Percentiles rank a stretch among this genome's conserved stretches.
phyloP scores from a whole-genome alignment of 176 grass and related monocot species.

The Phoenix roebelenii region DNA sequence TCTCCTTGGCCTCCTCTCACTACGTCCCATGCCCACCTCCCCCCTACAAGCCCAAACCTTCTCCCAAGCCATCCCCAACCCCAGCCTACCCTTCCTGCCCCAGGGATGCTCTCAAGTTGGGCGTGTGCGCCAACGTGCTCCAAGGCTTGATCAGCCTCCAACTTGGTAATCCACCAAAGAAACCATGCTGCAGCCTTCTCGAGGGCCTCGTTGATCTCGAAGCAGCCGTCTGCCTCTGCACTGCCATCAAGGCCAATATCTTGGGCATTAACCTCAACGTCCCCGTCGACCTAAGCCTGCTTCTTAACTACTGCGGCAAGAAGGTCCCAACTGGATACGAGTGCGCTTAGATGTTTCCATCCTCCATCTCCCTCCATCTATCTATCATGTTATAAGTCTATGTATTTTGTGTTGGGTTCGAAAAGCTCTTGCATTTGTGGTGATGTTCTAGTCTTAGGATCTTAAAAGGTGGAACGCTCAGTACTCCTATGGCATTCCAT shows the following conservation, averaged over 20 bases:
- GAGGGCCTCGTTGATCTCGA: constrained; percentile 37
- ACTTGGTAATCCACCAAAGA: constrained; percentile 18
- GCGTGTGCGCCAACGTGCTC: constrained; percentile 43
- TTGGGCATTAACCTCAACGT: constrained; percentile 36
- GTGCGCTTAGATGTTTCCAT: constrained; percentile 18
- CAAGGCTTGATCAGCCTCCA: constrained; percentile 19
- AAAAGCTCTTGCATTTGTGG: no score
- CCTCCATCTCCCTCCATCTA: no score
- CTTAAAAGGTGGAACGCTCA: no score
- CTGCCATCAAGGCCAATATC: constrained; percentile 43
- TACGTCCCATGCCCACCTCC: neutral
- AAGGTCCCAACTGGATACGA: constrained; percentile 52
- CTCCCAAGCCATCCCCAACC: constrained; percentile 1
- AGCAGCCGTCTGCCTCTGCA: constrained; percentile 52
- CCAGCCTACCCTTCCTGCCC: constrained; percentile 22
- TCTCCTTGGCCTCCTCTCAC: constrained; percentile 7
- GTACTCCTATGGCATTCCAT: no score
- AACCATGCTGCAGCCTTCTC: constrained; percentile 45
- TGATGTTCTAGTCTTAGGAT: no score
- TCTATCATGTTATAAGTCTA: no score
- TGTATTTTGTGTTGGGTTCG: no score
- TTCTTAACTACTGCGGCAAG: constrained; percentile 63
- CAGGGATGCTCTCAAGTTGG: constrained; percentile 41
- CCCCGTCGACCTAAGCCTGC: constrained; percentile 32
- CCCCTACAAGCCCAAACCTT: neutral